A percentile compares a stretch with the other conserved stretches of the same genome.
Conservation (phyloP, 1,139 yeast species). For the Diutina mesorugosa region DNA sequence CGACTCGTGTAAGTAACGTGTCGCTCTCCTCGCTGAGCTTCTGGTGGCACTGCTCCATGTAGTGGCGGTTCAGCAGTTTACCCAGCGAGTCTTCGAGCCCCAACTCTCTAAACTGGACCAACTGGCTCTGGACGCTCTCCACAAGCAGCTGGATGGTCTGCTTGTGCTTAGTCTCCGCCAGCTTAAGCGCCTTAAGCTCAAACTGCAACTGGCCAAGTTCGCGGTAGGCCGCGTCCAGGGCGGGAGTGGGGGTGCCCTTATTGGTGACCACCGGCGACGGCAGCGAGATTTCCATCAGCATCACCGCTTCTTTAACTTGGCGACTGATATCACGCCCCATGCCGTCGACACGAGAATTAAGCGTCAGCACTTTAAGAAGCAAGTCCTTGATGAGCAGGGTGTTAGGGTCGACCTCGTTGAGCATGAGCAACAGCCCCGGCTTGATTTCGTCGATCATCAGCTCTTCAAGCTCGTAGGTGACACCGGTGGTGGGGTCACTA, state of each 20-base stretch:
- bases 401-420: constrained; percentile 23
- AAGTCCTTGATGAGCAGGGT: constrained; percentile 10
- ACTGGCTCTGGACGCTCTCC: background rate
- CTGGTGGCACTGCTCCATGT: constrained; percentile 67
- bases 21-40: constrained; percentile 74
- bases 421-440: constrained; percentile 46
- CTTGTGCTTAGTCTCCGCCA: background rate
- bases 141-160: background rate
- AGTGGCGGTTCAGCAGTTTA: constrained; percentile 32
- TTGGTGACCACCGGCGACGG: constrained; percentile 4
- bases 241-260: background rate
- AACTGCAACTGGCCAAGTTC: background rate
- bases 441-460: constrained; percentile 42
- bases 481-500: constrained; percentile 43
- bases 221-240: background rate
- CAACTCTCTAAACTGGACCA: background rate
- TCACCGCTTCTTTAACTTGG: constrained; percentile 14
- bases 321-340: constrained; percentile 12
- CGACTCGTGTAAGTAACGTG: constrained; percentile 61
- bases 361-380: constrained; percentile 17
- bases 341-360: constrained; percentile 17
- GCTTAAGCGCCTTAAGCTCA: background rate
- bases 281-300: constrained; percentile 12
- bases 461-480: constrained; percentile 77
- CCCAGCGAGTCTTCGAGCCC: background rate